Evolutionary conservation across 805 yeast species (phyloP).

Genomic region (Suhomyces sp.): DNA sequence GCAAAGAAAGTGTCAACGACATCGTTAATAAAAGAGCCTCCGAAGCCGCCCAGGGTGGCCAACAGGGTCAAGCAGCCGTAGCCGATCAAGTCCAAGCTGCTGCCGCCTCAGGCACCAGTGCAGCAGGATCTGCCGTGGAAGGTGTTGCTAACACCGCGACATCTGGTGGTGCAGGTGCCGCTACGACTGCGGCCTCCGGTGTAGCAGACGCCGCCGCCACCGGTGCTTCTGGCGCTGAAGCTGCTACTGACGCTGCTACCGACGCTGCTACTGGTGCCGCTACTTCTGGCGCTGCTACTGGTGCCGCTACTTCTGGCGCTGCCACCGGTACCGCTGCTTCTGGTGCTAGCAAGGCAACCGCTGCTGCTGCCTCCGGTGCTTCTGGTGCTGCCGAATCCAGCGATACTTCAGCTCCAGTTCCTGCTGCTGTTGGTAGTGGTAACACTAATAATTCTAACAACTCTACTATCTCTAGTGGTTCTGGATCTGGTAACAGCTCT

Average conservation of each 20-base stretch:
- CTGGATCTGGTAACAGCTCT: constrained; percentile 10
- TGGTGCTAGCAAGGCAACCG: constrained; percentile 5
- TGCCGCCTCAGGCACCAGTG: constrained; percentile 4
- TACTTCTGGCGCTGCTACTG: constrained; percentile 25
- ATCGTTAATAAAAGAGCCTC: constrained; percentile 1
- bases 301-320: constrained; percentile 11
- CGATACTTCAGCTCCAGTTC: neutral
- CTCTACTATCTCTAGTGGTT: constrained; percentile 1
- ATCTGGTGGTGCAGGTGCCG: neutral
- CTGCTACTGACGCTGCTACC: neutral
- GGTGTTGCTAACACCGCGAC: neutral
- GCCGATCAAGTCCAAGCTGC: constrained; percentile 24
- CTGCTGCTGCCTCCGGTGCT: constrained; percentile 4
- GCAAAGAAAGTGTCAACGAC: constrained; percentile 2
- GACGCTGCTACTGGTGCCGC: constrained; percentile 3
- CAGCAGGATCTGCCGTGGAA: neutral
- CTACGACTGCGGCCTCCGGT: neutral
- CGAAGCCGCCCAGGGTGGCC: neutral
- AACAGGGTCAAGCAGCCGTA: constrained; percentile 11
- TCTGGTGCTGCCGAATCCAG: constrained; percentile 1
- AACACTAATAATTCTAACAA: constrained; percentile 8
- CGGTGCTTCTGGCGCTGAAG: constrained; percentile 5
- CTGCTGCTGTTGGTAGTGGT: neutral
- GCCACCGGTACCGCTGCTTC: constrained; percentile 11
- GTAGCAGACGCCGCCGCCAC: neutral